Percentiles rank a stretch among this genome's conserved stretches.
These are phyloP conservation scores for Podospora tetraspora DNA, from an alignment of 495 filamentous ascomycete genomes.

Conservation along the genomic window DNA sequence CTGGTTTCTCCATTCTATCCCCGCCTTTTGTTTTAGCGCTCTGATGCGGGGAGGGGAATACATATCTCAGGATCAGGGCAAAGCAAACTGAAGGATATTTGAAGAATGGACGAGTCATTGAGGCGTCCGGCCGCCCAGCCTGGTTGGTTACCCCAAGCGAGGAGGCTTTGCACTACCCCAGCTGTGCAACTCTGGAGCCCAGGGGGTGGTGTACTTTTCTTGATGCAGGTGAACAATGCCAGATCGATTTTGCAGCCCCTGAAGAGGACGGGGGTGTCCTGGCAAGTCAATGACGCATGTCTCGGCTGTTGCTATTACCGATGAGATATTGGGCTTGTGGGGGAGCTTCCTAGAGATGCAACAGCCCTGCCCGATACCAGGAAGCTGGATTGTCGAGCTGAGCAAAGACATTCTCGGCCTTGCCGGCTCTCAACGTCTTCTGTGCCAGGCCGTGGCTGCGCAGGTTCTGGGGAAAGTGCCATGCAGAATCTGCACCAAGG, in stretches of 20 bases:
- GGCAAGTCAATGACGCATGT: neutral
- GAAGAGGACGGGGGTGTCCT: neutral
- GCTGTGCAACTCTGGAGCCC: neutral
- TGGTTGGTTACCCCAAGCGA: neutral
- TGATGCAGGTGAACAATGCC: neutral
- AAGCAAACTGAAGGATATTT: neutral
- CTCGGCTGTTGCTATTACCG: neutral
- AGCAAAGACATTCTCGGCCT: neutral
- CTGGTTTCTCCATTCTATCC: neutral
- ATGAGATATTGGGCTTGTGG: neutral
- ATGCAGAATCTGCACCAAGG: neutral
- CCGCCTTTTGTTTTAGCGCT: neutral
- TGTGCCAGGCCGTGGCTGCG: neutral
- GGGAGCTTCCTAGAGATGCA: neutral
- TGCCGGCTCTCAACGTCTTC: neutral
- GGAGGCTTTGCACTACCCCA: neutral
- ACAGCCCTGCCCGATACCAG: neutral
- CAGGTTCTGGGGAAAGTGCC: neutral
- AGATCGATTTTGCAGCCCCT: neutral
- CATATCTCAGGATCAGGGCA: neutral
- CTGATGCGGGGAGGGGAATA: neutral
- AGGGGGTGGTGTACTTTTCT: neutral
- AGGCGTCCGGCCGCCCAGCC: neutral
- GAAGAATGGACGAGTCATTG: neutral
- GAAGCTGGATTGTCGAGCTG: neutral